A percentile compares a stretch with the other conserved stretches of the same genome.
phyloP scores from a whole-genome alignment of 805 yeast species.

The Wickerhamiella lipophila region DNA sequence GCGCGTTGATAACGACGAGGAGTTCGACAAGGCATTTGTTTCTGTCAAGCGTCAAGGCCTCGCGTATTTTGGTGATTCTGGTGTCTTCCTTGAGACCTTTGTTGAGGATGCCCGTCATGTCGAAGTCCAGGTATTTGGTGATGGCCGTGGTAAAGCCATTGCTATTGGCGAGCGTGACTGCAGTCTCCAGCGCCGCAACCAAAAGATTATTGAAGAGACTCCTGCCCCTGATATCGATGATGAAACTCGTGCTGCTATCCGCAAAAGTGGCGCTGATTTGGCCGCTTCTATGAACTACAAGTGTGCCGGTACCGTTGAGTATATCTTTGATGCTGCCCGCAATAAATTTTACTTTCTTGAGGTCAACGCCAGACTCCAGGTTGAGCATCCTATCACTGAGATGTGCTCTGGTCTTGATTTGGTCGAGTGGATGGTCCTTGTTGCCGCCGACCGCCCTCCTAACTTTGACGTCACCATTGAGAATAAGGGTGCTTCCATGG shows the following conservation, averaged over 20 bases:
- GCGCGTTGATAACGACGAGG: constrained; percentile 72
- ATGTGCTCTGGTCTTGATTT: constrained; percentile 87
- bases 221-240: constrained; percentile 93
- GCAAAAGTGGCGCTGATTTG: constrained; percentile 71
- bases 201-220: constrained; percentile 90
- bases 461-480: constrained; percentile 46
- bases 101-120: constrained; percentile 94
- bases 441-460: constrained; percentile 85
- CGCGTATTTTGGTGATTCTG: constrained; percentile 87
- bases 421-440: constrained; percentile 90
- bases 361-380: constrained; percentile 93
- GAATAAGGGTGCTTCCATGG: constrained; percentile 85
- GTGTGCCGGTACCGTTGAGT: constrained; percentile 97
- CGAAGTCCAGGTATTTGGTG: constrained; percentile 93
- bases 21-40: constrained; percentile 71
- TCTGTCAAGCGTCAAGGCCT: constrained; percentile 91
- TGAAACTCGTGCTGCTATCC: constrained; percentile 57
- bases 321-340: constrained; percentile 72
- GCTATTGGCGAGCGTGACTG: constrained; percentile 97
- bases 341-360: constrained; percentile 91
- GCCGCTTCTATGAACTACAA: constrained; percentile 77
- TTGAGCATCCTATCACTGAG: constrained; percentile 96
- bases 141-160: constrained; percentile 83
- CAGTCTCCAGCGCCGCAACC: constrained; percentile 93
- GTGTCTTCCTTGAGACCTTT: constrained; percentile 88